These are phyloP conservation scores for Candida gorgasii DNA, from an alignment of 805 yeast species.

Conservation along the genomic window DNA sequence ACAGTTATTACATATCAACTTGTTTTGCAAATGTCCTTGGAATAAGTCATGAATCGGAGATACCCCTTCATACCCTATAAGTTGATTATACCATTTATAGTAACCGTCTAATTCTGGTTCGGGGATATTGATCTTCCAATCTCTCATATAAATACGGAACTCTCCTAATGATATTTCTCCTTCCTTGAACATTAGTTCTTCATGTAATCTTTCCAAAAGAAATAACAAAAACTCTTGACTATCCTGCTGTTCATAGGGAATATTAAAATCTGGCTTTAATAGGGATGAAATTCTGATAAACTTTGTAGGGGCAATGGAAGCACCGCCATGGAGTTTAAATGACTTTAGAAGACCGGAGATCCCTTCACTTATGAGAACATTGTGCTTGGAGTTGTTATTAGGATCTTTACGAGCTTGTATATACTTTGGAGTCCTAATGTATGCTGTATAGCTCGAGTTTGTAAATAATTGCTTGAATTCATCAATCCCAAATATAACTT, in stretches of 20 bases:
- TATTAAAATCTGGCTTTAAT: conserved; percentile 64
- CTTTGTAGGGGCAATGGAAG: conserved; percentile 63
- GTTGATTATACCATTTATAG: conserved; percentile 57
- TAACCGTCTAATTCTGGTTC: conserved; percentile 49
- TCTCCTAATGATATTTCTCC: conserved; percentile 23
- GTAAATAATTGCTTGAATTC: conserved; percentile 51
- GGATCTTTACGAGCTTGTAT: conserved; percentile 22
- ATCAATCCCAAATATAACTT: conserved; percentile 60
- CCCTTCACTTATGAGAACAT: conserved; percentile 46
- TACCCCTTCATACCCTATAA: conserved; percentile 56
- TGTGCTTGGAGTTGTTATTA: conserved; percentile 19
- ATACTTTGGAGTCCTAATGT: conserved; percentile 37
- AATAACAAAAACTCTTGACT: conserved; percentile 75
- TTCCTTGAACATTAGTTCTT: conserved; percentile 49
- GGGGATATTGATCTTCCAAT: conserved; percentile 34
- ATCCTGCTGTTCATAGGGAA: conserved; percentile 79
- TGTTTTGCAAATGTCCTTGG: conserved; percentile 73
- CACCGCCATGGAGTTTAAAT: conserved; percentile 59
- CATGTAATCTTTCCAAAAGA: conserved; percentile 65
- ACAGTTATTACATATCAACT: conserved; percentile 64
- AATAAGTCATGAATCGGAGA: conserved; percentile 67
- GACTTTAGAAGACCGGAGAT: conserved; percentile 56
- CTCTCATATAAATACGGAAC: conserved; percentile 26
- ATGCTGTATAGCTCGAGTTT: conserved; percentile 44
- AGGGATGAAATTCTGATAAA: conserved; percentile 54